Base-by-base conservation (phyloP, 805 yeast species). In the Candida gorgasii region DNA sequence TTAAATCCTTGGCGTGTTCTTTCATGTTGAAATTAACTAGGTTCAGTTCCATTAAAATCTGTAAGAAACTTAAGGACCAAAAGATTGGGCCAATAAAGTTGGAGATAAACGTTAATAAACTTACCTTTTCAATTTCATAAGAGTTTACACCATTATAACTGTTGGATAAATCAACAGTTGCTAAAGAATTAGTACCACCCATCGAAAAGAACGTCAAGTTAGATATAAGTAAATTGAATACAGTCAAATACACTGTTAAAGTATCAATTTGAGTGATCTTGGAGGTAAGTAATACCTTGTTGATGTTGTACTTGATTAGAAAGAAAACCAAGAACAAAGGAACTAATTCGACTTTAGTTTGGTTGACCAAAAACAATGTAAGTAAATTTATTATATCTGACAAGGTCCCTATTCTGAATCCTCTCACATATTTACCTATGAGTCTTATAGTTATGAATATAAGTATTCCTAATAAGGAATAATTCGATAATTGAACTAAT, bases 171-270 rank as follows among this genome's bases (percentile, higher is more conserved):
- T 92, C 97, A 16, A 93, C 82, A 0, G 97, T 84, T 0, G 97
- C 92, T 51, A 93, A 73, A 29, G 96, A 88, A 57, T 93, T 93
- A 0, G 98, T 89, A 39, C 87, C 88, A 0, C 98, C 98, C 59
- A 85, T 73, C 15, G 87, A 86, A 66, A 87, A 93, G 58, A 92
- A 93, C 0, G 89, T 67, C 31, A 89, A 67, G 51, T 88, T 82
- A 57, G 89, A 95, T 37, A 89, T 50, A 16, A 84, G 59, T 3
- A 89, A 49, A 2, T 66, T 63, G 44, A 75, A 62, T 3, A 69
- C 32, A 0, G 75, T 45, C 1, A 58, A 40, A 12, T 63, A 27
- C 12, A 61, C n/a, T 1, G 62, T 47, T 4, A 49, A 40, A 13
- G 12, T 17, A 17, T 39, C 42, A 8, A 44, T 14, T 16, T 30